Base-by-base conservation (phyloP, 441 rosid genomes). In the Pelargonium cotyledonis region DNA sequence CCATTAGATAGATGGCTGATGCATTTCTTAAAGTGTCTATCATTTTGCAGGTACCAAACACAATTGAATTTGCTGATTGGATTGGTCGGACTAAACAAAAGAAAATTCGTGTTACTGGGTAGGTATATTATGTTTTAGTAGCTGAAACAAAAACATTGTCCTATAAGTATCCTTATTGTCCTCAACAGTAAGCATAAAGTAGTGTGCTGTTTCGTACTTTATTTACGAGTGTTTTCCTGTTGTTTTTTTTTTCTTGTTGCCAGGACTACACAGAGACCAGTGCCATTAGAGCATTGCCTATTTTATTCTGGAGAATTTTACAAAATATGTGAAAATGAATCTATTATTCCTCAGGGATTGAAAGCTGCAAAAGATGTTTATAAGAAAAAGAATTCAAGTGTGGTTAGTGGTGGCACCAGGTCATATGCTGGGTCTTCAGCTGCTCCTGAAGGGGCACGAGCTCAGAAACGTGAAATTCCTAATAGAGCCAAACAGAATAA, bases 31-130 rank as follows among this genome's bases (percentile, higher is more conserved):
- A n/a, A 65, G 65, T 35, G 21, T 67, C 8, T 47, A 55, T 65
- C 67, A 72, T 72, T 63, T 74, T 69, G 41, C 79, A 95, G 99
- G 99, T 95, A 55, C 98, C 99, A 16, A 95, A 95, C 79, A 95
- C 93, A 76, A 69, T 78, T 80, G 98, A 95, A 78, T 95, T 95
- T 85, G 98, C 98, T 69, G 97, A 86, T 51, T 95, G 99, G 99
- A 95, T 95, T 80, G 90, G 99, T 72, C 86, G 97, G 70, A 92
- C 98, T 70, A 95, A 95, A 80, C 95, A 89, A 78, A 95, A 95
- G 77, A 83, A 85, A 85, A 95, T 95, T 65, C 96, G 80, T 72
- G 95, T 95, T 78, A 89, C 97, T 70, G 98, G 97, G 98, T 92
- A 81, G 80, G 85, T 76, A 41, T 53, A 73, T 26, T 57, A 62